A percentile compares a stretch with the other conserved stretches of the same genome.
Evolutionary conservation across 2,329 filamentous ascomycete species (phyloP).

Genomic region (Falciphora oryzae): DNA sequence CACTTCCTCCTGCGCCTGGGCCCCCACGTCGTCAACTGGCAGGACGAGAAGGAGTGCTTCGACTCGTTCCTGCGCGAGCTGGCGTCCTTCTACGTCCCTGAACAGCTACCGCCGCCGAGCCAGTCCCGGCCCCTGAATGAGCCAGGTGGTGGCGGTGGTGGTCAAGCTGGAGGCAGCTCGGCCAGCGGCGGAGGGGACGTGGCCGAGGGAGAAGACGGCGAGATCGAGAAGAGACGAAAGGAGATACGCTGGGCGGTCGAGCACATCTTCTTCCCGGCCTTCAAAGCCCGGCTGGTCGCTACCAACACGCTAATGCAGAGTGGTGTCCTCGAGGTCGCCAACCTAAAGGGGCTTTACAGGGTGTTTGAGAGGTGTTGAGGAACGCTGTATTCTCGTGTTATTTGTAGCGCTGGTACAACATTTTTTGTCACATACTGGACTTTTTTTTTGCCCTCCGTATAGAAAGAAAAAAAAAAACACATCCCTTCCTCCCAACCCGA

Average conservation of each 20-base stretch:
- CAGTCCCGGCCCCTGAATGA: neutral
- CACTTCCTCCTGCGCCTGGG: conserved; percentile 83
- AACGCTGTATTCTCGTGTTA: neutral
- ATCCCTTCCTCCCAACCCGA: neutral
- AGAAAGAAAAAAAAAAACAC: conserved; percentile 11
- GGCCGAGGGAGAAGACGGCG: conserved; percentile 25
- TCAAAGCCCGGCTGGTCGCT: conserved; percentile 75
- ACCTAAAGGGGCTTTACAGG: conserved; percentile 85
- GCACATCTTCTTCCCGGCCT: conserved; percentile 82
- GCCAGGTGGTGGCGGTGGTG: conserved; percentile 19
- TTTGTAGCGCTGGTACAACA: neutral
- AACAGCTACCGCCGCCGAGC: conserved; percentile 58
- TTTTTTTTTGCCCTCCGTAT: too few species aligned
- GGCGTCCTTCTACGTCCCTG: conserved; percentile 85
- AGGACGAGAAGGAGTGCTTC: conserved; percentile 78
- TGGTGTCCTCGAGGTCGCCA: conserved; percentile 76
- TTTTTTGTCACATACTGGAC: conserved; percentile 14
- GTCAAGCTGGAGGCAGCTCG: conserved; percentile 20
- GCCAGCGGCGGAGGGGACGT: conserved; percentile 13
- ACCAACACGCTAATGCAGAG: conserved; percentile 71
- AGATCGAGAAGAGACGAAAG: conserved; percentile 52
- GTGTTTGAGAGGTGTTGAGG: conserved; percentile 86
- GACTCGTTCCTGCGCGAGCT: conserved; percentile 78
- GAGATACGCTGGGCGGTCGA: conserved; percentile 75
- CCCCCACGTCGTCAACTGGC: conserved; percentile 76